These are phyloP conservation scores for Penicillium sp. DNA, from an alignment of 2,329 filamentous ascomycete species.

Conservation along the genomic window DNA sequence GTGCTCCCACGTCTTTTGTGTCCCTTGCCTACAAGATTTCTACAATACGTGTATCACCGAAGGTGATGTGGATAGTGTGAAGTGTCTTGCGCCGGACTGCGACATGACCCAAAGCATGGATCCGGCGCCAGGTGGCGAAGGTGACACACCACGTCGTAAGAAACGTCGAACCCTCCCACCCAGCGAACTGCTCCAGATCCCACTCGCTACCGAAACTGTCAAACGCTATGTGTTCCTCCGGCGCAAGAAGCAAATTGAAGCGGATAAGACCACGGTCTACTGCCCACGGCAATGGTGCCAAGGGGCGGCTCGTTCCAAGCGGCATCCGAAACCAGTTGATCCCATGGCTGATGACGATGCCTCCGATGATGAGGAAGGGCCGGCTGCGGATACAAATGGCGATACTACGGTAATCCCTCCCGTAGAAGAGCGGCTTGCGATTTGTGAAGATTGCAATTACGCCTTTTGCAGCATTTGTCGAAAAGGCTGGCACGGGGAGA, in stretches of 20 bases:
- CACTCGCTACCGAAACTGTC: conserved; percentile 71
- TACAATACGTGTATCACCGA: conserved; percentile 87
- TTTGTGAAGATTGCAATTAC: conserved; percentile 87
- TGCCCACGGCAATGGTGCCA: conserved; percentile 93
- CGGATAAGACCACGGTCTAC: conserved; percentile 88
- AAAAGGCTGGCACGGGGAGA: conserved; percentile 91
- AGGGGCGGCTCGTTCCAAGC: conserved; percentile 78
- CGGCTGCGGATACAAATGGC: conserved; percentile 49
- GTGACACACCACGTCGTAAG: conserved; percentile 50
- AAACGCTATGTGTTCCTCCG: conserved; percentile 87
- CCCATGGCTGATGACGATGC: conserved; percentile 58
- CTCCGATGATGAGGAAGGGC: conserved; percentile 58
- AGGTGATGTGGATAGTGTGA: conserved; percentile 77
- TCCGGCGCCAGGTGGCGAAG: conserved; percentile 19
- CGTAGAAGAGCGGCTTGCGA: conserved; percentile 69
- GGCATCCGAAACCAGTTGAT: conserved; percentile 71
- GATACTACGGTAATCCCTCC: conserved; percentile 50
- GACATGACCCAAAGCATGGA: conserved; percentile 61
- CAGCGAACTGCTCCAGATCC: conserved; percentile 80
- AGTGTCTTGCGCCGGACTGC: conserved; percentile 80
- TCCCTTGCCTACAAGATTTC: conserved; percentile 83
- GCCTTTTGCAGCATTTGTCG: conserved; percentile 82
- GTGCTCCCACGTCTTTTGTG: conserved; percentile 91
- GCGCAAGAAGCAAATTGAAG: conserved; percentile 89
- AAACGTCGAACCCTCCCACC: conserved; percentile 73